Percentiles rank a stretch among this genome's conserved stretches.
These are phyloP conservation scores for Penicillium psychrofluorescens DNA, from an alignment of 495 filamentous ascomycete genomes.

Conservation along the genomic window DNA sequence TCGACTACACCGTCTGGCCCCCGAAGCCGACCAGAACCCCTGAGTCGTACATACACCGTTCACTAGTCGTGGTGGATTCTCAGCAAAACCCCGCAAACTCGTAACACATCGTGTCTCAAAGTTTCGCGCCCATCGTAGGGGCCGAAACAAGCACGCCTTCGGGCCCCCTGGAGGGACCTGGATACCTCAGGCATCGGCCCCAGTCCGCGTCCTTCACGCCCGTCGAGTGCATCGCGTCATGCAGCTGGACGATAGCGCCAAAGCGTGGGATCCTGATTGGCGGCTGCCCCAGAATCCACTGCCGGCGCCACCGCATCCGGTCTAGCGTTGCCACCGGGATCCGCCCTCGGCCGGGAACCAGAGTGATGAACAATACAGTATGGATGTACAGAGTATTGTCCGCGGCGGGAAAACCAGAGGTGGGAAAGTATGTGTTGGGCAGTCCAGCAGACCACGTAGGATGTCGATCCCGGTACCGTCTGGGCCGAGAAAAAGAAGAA, in stretches of 20 bases:
- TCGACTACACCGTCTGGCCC: not conserved
- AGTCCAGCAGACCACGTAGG: too few species aligned
- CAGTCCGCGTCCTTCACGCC: slow-evolving; percentile 28
- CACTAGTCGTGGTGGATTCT: not conserved
- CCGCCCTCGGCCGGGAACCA: slow-evolving; percentile 23
- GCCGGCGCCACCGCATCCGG: slow-evolving; percentile 20
- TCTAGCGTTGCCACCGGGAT: slow-evolving; percentile 26
- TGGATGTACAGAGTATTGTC: too few species aligned
- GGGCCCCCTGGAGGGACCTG: too few species aligned
- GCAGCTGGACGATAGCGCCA: slow-evolving; percentile 29
- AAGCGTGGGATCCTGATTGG: slow-evolving; percentile 20
- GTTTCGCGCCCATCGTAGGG: not conserved
- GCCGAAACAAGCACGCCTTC: not conserved
- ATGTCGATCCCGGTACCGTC: too few species aligned
- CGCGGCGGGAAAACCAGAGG: too few species aligned
- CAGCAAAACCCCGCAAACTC: slow-evolving; percentile 2
- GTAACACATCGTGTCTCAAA: slow-evolving; percentile 3
- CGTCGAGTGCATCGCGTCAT: slow-evolving; percentile 30
- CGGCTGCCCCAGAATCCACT: slow-evolving; percentile 15
- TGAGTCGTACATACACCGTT: not conserved
- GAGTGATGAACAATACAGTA: not conserved
- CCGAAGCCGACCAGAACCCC: not conserved
- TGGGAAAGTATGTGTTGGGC: too few species aligned
- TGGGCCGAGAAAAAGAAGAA: too few species aligned
- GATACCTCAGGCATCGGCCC: not conserved